phyloP scores from a whole-genome alignment of 2,329 filamentous ascomycete species.

The Phyllosticta citriasiana region DNA sequence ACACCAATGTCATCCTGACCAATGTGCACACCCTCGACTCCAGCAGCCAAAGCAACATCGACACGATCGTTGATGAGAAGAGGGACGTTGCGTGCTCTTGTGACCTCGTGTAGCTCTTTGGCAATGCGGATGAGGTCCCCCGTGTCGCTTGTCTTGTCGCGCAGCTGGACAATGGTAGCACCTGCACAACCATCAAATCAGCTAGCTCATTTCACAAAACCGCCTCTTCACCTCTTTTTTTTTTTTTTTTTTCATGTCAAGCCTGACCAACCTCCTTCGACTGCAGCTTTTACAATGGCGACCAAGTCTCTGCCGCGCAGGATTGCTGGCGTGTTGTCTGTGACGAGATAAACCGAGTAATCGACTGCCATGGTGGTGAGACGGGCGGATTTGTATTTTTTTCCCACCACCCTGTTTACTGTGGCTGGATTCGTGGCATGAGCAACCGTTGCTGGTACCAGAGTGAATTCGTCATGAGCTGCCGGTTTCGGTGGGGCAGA shows the following conservation, averaged over 20 bases:
- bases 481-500: neutral
- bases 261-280: conserved; percentile 53
- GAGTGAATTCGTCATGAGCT: neutral
- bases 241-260: neutral
- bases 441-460: neutral
- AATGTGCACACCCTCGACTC: conserved; percentile 85
- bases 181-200: conserved; percentile 29
- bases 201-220: neutral
- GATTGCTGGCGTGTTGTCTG: conserved; percentile 80
- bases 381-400: neutral
- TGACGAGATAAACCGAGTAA: conserved; percentile 83
- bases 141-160: conserved; percentile 77
- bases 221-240: neutral
- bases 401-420: neutral
- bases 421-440: neutral
- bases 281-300: conserved; percentile 62
- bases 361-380: conserved; percentile 38
- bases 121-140: conserved; percentile 61
- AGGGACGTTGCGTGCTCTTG: conserved; percentile 58
- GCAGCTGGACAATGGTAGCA: conserved; percentile 77
- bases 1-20: conserved; percentile 86
- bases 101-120: conserved; percentile 60
- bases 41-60: conserved; percentile 76
- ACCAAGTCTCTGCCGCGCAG: conserved; percentile 62
- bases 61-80: conserved; percentile 89